Conservation (phyloP, 768 basidiomycete genomes). For the Boletus barrowsii region DNA sequence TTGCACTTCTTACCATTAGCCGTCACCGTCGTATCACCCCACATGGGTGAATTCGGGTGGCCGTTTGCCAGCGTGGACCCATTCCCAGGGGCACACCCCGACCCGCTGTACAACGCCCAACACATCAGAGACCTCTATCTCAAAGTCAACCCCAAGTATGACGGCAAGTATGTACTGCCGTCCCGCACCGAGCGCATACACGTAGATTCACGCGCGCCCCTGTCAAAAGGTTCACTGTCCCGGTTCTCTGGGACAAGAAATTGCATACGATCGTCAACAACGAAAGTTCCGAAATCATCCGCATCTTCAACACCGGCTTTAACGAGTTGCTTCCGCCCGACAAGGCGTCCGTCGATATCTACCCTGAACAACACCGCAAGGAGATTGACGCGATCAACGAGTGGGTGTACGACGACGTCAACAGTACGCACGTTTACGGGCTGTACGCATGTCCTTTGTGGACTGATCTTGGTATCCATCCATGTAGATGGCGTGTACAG, state of each 20-base stretch:
- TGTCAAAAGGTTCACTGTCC: slow-evolving; percentile 70
- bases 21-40: slow-evolving; percentile 80
- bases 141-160: slow-evolving; percentile 67
- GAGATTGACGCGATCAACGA: slow-evolving; percentile 85
- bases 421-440: slow-evolving; percentile 52
- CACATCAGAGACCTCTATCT: slow-evolving; percentile 87
- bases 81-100: slow-evolving; percentile 71
- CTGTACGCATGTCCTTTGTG: neutral
- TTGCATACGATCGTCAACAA: slow-evolving; percentile 88
- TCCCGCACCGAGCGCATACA: neutral
- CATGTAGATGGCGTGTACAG: slow-evolving; percentile 79
- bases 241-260: slow-evolving; percentile 93
- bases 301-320: slow-evolving; percentile 87
- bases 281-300: slow-evolving; percentile 92
- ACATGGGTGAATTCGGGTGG: slow-evolving; percentile 84
- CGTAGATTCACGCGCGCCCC: neutral
- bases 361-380: slow-evolving; percentile 65
- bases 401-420: slow-evolving; percentile 84
- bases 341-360: slow-evolving; percentile 66
- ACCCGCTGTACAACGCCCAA: slow-evolving; percentile 64
- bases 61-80: slow-evolving; percentile 70
- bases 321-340: slow-evolving; percentile 67
- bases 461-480: neutral
- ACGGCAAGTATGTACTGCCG: slow-evolving; percentile 52
- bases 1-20: slow-evolving; percentile 38